Base-by-base conservation (phyloP, 2,329 filamentous ascomycete species). In the Alternaria conjuncta region DNA sequence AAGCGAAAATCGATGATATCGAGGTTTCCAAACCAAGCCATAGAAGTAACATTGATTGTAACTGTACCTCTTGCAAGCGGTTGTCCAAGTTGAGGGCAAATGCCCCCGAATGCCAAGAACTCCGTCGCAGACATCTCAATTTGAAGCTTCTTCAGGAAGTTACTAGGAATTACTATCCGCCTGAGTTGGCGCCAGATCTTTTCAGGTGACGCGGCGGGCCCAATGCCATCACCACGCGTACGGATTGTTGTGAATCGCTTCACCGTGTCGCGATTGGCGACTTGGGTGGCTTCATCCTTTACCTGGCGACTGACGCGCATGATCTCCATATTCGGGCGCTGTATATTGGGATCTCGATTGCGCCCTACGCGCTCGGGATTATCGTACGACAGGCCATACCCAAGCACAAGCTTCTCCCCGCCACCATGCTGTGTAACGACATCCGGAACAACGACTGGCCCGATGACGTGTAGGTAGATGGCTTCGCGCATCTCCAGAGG, bases 1-100 rank as follows among this genome's bases (percentile, higher is more conserved):
- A 72, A 72, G 23, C 66, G 63, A n/a, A 72, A 63, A 11, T 72
- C 68, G 10, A 72, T 56, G 2, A 51, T 45, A 20, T 53, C 41
- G 10, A 71, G 58, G 9, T 55, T 46, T 0, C n/a, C 3, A 2
- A 65, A 62, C 2, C 7, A 23, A 12, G 21, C 44, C 4, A 67
- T 30, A 1, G 20, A 20, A 3, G 13, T 20, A 3, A 65, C 10
- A 5, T n/a, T 18, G n/a, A n/a, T n/a, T n/a, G n/a, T n/a, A n/a
- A n/a, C n/a, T n/a, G n/a, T n/a, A n/a, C n/a, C n/a, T n/a, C n/a
- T n/a, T n/a, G n/a, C n/a, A n/a, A 56, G 20, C 4, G 60, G 51
- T 6, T 44, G 15, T 15, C 53, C 50, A 1, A 2, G 20, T 5
- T 8, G 8, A 1, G 63, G 55, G 8, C 23, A 32, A 5, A 68